phyloP scores from a whole-genome alignment of 208 protist species.

The Vickermania ingenoplastis region DNA sequence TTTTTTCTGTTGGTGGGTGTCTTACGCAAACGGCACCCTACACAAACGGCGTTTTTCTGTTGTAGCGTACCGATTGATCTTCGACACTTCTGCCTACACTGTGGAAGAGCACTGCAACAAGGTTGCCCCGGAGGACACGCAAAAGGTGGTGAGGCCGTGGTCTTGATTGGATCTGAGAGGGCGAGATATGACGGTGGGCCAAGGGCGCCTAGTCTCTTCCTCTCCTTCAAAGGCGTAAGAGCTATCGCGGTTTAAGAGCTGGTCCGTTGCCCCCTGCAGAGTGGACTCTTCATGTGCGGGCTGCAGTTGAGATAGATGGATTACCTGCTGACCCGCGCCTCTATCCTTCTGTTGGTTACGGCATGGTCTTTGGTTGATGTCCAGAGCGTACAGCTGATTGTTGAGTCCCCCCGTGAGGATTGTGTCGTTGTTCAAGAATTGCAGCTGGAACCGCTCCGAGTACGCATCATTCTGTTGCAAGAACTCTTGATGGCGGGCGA shows the following conservation, averaged over 20 bases:
- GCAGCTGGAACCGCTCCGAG: slow-evolving; percentile 60
- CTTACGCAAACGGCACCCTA: too few species aligned
- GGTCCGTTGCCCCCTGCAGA: too few species aligned
- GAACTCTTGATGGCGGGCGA: slow-evolving; percentile 47
- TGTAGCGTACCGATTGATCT: too few species aligned
- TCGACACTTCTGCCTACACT: too few species aligned
- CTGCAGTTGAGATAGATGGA: too few species aligned
- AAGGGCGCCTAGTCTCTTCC: background rate
- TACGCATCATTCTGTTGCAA: slow-evolving; percentile 57
- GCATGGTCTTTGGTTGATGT: too few species aligned
- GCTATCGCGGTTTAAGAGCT: background rate
- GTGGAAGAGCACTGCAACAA: background rate
- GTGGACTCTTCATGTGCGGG: too few species aligned
- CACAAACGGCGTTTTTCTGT: too few species aligned
- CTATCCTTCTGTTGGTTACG: too few species aligned
- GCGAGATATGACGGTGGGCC: background rate
- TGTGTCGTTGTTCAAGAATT: slow-evolving; percentile 48
- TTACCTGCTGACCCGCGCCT: too few species aligned
- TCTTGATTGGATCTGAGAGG: background rate
- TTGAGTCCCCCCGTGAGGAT: slow-evolving; percentile 71
- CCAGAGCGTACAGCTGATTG: slow-evolving; percentile 56
- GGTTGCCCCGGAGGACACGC: background rate
- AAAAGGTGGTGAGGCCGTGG: background rate
- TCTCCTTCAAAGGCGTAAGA: background rate
- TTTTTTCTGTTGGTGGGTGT: too few species aligned